Evolutionary conservation across 1,284 basidiomycete species (phyloP), one percentile per base, ranked within the genome.

Genomic region (Limonomyces culmigenus): DNA sequence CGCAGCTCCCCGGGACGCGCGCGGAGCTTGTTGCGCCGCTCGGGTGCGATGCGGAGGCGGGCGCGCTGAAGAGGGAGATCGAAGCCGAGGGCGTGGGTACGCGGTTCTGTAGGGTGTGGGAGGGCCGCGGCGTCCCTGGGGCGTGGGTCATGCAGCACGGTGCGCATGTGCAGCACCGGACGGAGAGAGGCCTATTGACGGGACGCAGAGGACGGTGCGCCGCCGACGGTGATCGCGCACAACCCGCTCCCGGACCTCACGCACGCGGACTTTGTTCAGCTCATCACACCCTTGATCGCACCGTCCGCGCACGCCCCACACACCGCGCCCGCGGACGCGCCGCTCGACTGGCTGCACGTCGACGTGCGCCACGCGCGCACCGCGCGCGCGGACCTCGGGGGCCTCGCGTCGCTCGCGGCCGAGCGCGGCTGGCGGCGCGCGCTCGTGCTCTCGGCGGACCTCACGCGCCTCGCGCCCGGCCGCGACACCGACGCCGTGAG

Each of bases 331-430:
- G 43, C 46, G 29, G 46, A n/a, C 41, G 75, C 79, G 1, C 81
- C 80, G 0, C 78, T 85, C 37, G 79, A 86, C 44, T 85, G 81
- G 81, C 54, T 86, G 3, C 80, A 85, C 46, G 80, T 85, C 42
- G 80, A 86, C 47, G 79, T 77, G 2, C 62, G 79, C 5, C 74
- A 66, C 0, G 70, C 78, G 19, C 77, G 77, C 50, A 80, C 75
- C 8, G 83, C 80, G 3, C 55, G 81, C 20, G 74, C 60, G 43
- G 86, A 86, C 48, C 70, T 86, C 19, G 62, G 67, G 21, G 81
- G 80, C 3, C 45, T 86, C 25, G 81, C 85, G 42, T 76, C 79
- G 4, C 65, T 85, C 21, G 80, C 81, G 3, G 63, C 71, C 3
- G 81, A 86, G 47, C 66, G 77, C 23, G 78, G 77, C 46, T 86